Conservation (phyloP, 164 flowering plant species). For the Aristolochia fimbriata region DNA sequence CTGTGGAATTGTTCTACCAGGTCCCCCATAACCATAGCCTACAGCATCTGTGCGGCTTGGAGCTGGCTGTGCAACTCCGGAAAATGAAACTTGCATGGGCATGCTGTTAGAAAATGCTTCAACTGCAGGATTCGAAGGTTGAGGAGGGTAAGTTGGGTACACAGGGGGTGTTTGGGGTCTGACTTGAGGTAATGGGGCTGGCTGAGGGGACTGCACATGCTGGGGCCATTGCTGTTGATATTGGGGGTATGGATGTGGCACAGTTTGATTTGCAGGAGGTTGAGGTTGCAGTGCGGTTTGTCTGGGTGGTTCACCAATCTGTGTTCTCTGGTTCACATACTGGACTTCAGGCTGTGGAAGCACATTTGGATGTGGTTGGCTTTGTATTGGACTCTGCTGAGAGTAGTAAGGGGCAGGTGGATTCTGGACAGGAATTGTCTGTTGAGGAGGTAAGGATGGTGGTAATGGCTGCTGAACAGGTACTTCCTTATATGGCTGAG, state of each 20-base stretch:
- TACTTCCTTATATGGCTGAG: constrained; percentile 16
- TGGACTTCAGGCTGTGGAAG: constrained; percentile 48
- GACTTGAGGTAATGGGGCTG: constrained; percentile 42
- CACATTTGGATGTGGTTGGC: constrained; percentile 33
- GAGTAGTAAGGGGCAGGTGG: constrained; percentile 55
- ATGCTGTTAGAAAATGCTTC: constrained; percentile 50
- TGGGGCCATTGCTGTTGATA: constrained; percentile 70
- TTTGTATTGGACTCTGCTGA: constrained; percentile 37
- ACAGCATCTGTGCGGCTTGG: constrained; percentile 36
- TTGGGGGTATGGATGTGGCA: constrained; percentile 32
- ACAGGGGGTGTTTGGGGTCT: constrained; percentile 36
- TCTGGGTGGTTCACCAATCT: constrained; percentile 35
- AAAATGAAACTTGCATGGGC: constrained; percentile 55
- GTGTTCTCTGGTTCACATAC: constrained; percentile 30
- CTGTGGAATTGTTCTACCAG: constrained; percentile 37
- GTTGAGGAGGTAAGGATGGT: constrained; percentile 36
- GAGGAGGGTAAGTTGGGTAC: constrained; percentile 47
- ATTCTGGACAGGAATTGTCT: constrained; percentile 21
- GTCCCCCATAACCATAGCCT: constrained; percentile 52
- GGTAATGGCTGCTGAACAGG: constrained; percentile 21
- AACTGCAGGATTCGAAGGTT: constrained; percentile 39
- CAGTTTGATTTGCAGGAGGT: constrained; percentile 38
- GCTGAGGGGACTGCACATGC: constrained; percentile 51
- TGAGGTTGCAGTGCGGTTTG: constrained; percentile 29
- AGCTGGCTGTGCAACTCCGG: constrained; percentile 42